Percentiles rank a stretch among this genome's conserved stretches.
Evolutionary conservation across 306 rosid species (phyloP).

Genomic region (Sicyos baderoa): DNA sequence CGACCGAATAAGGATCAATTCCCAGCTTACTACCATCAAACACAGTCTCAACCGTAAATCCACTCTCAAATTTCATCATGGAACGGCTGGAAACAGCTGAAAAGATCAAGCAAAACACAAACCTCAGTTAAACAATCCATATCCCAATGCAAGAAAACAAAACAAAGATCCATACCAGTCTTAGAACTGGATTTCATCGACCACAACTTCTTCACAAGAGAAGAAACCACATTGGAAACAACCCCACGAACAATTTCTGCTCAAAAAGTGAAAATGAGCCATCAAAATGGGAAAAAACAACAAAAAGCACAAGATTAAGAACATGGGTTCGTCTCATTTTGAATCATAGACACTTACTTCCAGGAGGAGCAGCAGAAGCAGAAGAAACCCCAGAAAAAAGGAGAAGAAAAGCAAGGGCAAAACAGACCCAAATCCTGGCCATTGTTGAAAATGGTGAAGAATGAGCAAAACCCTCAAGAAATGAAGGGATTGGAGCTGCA

Average conservation of each 20-base stretch:
- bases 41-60: conserved; percentile 78
- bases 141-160: background rate
- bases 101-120: conserved; percentile 18
- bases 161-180: conserved; percentile 32
- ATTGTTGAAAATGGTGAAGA: conserved; percentile 31
- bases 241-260: conserved; percentile 71
- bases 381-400: conserved; percentile 46
- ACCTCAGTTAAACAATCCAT: conserved; percentile 21
- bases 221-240: conserved; percentile 75
- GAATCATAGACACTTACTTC: conserved; percentile 45
- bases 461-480: conserved; percentile 29
- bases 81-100: conserved; percentile 68
- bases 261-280: conserved; percentile 22
- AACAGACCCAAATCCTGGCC: conserved; percentile 36
- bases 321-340: conserved; percentile 12
- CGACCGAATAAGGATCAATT: conserved; percentile 80
- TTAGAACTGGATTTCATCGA: conserved; percentile 66
- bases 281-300: background rate
- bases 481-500: conserved; percentile 27
- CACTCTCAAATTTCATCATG: conserved; percentile 91
- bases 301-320: background rate
- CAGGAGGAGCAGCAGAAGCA: conserved; percentile 70
- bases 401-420: conserved; percentile 38
- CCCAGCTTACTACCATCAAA: conserved; percentile 89
- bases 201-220: conserved; percentile 74